Evolutionary conservation across 805 yeast genomes (phyloP).

Genomic region (Wickerhamomyces canadensis): DNA sequence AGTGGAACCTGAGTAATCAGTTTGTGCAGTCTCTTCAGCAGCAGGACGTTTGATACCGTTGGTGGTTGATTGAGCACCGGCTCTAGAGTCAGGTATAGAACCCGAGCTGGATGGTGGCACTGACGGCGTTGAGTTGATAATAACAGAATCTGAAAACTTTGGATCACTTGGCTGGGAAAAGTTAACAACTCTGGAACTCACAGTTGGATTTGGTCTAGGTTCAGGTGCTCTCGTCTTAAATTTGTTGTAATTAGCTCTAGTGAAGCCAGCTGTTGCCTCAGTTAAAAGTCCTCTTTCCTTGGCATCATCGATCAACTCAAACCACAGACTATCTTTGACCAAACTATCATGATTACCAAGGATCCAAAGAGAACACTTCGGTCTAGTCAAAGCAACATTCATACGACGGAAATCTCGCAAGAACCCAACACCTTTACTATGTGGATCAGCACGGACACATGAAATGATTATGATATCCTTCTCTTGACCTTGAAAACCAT

Average conservation of each 20-base stretch:
- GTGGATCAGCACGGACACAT: conserved; percentile 84
- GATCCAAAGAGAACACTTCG: conserved; percentile 87
- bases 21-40: too few species aligned
- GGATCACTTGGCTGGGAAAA: too few species aligned
- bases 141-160: neutral
- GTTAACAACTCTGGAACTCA: too few species aligned
- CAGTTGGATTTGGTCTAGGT: neutral
- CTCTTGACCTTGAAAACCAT: conserved; percentile 98
- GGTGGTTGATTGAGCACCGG: neutral
- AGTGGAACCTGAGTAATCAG: too few species aligned
- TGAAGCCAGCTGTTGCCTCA: conserved; percentile 16
- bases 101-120: neutral
- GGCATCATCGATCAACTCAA: conserved; percentile 62
- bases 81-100: neutral
- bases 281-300: conserved; percentile 31
- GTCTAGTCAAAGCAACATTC: conserved; percentile 97
- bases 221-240: too few species aligned
- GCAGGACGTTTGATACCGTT: too few species aligned
- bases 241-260: too few species aligned
- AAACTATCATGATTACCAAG: conserved; percentile 75
- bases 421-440: conserved; percentile 66
- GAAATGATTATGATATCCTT: conserved; percentile 91
- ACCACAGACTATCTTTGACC: conserved; percentile 66
- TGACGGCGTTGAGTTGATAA: neutral
- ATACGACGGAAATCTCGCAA: conserved; percentile 87